Percentiles rank a stretch among this genome's conserved stretches.
Evolutionary conservation across 176 grass and related monocot species (phyloP).

Genomic region (Zizania latifolia): DNA sequence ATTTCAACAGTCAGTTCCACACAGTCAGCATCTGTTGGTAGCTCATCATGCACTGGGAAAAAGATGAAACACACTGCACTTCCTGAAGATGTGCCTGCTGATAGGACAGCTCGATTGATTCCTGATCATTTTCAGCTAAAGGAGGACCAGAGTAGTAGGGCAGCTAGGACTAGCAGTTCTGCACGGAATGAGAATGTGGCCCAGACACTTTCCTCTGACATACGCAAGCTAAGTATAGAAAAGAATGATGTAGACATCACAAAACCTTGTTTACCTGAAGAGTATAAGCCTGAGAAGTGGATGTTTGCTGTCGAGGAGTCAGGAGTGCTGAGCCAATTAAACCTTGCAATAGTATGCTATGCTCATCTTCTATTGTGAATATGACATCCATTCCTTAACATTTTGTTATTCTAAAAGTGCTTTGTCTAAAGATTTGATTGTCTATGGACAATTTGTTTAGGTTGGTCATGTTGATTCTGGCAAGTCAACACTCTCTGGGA

Average conservation of each 20-base stretch:
- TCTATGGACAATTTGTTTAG: constrained; percentile 45
- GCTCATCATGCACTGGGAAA: constrained; percentile 29
- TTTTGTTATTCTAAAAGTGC: constrained; percentile 25
- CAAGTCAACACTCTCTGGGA: constrained; percentile 95
- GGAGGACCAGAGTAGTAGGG: constrained; percentile 12
- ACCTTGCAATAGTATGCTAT: constrained; percentile 90
- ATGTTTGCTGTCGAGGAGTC: constrained; percentile 56
- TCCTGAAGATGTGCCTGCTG: constrained; percentile 33
- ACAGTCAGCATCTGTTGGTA: constrained; percentile 24
- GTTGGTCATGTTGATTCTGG: constrained; percentile 99
- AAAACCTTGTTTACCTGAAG: constrained; percentile 41
- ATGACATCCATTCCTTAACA: constrained; percentile 10
- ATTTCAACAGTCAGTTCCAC: constrained; percentile 33
- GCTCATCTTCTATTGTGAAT: constrained; percentile 35
- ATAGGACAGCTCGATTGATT: constrained; percentile 22
- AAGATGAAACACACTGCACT: constrained; percentile 36
- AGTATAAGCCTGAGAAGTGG: constrained; percentile 88
- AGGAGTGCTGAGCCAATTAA: constrained; percentile 61
- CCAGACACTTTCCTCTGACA: constrained; percentile 39
- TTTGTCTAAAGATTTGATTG: constrained; percentile 22
- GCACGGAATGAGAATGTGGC: constrained; percentile 19
- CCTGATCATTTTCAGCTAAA: constrained; percentile 29
- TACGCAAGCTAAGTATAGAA: constrained; percentile 43
- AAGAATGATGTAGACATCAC: constrained; percentile 39
- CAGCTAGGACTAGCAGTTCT: constrained; percentile 35